phyloP scores from a whole-genome alignment of 2,329 filamentous ascomycete species.

The Penicillium crustosum region DNA sequence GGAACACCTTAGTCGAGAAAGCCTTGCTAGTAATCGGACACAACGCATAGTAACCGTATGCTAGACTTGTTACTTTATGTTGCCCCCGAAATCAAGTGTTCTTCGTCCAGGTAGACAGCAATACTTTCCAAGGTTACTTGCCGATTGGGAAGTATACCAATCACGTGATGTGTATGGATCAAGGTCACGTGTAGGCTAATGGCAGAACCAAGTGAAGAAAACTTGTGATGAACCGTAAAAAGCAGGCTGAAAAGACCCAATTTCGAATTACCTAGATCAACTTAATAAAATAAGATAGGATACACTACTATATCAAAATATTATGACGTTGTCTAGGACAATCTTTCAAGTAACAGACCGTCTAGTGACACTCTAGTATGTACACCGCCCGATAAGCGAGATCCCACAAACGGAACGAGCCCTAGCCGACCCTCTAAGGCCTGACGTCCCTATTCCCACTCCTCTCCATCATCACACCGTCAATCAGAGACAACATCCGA shows the following conservation, averaged over 20 bases:
- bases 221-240: background rate
- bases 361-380: constrained; percentile 14
- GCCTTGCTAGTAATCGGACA: background rate
- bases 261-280: background rate
- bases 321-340: background rate
- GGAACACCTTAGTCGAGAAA: background rate
- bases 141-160: background rate
- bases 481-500: constrained; percentile 44
- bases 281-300: background rate
- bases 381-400: constrained; percentile 41
- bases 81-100: background rate
- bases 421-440: constrained; percentile 38
- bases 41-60: background rate
- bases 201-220: constrained; percentile 7
- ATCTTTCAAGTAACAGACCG: background rate
- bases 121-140: background rate
- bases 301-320: background rate
- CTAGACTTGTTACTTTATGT: background rate
- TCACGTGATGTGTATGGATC: constrained; percentile 13
- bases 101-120: background rate
- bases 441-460: constrained; percentile 32
- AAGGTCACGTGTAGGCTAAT: background rate
- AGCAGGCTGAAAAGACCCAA: background rate
- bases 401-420: constrained; percentile 40
- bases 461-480: constrained; percentile 39